Base-by-base conservation (phyloP, 139 green algal genomes). In the Chlorella sp. region DNA sequence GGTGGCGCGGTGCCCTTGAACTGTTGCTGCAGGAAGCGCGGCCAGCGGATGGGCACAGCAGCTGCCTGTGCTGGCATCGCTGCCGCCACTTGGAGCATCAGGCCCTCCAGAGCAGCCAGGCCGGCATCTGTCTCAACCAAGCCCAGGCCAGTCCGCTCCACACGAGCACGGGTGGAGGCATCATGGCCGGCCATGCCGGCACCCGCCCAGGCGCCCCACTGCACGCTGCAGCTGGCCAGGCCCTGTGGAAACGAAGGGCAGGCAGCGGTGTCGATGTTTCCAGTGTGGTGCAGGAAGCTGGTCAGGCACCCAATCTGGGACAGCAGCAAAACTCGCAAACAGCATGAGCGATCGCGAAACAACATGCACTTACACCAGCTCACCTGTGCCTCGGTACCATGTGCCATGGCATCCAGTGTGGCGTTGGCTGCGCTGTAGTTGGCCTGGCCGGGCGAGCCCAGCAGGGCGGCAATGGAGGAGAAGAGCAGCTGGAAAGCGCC, bases 121-220 rank as follows among this genome's bases (percentile, higher is more conserved):
- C 92, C 92, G 34, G 87, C 63, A 18, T 60, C 36, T 1, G 78
- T 56, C 32, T 84, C 47, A 13, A 94, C 68, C 56, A 91, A 23
- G 3, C 86, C 88, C 17, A 98, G 94, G 62, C 95, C 95, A 15
- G 86, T 96, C 23, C 90, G 88, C 74, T 94, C 88, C 83, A 97
- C 89, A 25, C 95, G 81, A 18, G 82, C 80, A 2, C 70, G 57
- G 5, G 86, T 90, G 9, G 63, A 82, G 32, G 81, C 74, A 30
- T 90, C 86, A 11, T 84, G 32, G 9, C 87, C 82, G 12, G 90
- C 90, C 90, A 93, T 93, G 67, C 90, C 90, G 2, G 72, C 83
- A 6, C 89, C 89, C 25, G 85, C 91, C 91, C 91, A 94, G 26
- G 91, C 87, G 34, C 91, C 91, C 90, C 90, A 94, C 74, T 93